Base-by-base conservation (phyloP, 192 early-diverging fungal genomes). In the Dissophora globulifera region DNA sequence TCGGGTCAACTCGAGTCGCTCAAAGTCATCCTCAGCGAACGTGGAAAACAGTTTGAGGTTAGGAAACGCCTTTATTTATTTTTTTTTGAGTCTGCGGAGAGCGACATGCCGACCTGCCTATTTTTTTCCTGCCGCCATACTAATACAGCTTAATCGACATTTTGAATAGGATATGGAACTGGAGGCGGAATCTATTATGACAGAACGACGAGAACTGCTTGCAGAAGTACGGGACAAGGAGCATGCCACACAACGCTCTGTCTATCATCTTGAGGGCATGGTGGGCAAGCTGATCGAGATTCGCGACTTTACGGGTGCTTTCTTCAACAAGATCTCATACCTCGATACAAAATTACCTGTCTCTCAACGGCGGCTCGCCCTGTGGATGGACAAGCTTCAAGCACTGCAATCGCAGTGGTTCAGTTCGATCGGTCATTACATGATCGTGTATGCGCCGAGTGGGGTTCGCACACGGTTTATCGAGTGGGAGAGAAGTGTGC, bases 281-380 rank as follows among this genome's bases (percentile, higher is more conserved):
- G 58, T 67, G 13, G 72, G 72, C 4, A 76, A 76, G 27, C 19
- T 76, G 15, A 50, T 67, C 1, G 72, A 76, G 51, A 76, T 76
- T 57, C 57, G 72, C 2, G 72, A 76, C 38, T 76, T 76, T 35
- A 67, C 72, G 10, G 72, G 64, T 3, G 72, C 72, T 16, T 76
- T 76, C 45, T 76, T 76, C 52, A 67, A 76, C 58, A 76, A 67
- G 27, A 67, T 76, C 29, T 66, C 72, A 3, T 76, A 76, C 29
- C 72, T 76, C 22, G 64, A 76, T 52, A 76, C 72, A 0, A 76
- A 76, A n/a, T 46, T 76, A 4, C 72, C 72, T 3, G 72, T 62
- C 5, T 76, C 72, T 0, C 72, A 76, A 16, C 22, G 72, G 16
- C 57, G 72, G 0, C 46, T 76, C 0, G 72, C 63, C 7, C 35